These are phyloP conservation scores for Eucalyptus erythrocorys DNA, from an alignment of 345 rosid species.

Conservation along the genomic window DNA sequence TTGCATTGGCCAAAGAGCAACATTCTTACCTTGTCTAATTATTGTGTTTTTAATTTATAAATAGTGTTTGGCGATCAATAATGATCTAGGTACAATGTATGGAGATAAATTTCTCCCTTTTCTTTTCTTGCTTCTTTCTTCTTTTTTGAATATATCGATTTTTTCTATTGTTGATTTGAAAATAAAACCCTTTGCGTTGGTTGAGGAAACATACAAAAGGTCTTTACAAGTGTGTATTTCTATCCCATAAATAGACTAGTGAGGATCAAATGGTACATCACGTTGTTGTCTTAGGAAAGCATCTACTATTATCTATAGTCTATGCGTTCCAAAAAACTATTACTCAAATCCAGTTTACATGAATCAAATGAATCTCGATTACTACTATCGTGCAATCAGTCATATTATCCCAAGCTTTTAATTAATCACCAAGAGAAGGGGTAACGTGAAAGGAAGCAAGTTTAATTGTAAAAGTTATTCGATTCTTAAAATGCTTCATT, in stretches of 20 bases:
- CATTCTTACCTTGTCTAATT: neutral
- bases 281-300: neutral
- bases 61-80: neutral
- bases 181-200: neutral
- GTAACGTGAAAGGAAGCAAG: neutral
- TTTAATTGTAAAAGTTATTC: neutral
- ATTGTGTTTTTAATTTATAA: neutral
- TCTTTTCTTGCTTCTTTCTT: neutral
- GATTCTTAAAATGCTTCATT: neutral
- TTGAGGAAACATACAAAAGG: neutral
- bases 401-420: neutral
- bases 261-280: neutral
- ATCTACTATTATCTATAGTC: neutral
- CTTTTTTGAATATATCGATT: neutral
- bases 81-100: neutral
- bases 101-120: neutral
- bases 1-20: neutral
- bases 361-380: neutral
- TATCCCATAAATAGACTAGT: neutral
- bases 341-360: neutral
- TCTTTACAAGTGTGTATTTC: neutral
- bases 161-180: neutral
- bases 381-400: neutral
- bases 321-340: neutral
- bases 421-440: neutral